Conservation (phyloP, 1,284 basidiomycete species). For the Cryptococcus sp. region DNA sequence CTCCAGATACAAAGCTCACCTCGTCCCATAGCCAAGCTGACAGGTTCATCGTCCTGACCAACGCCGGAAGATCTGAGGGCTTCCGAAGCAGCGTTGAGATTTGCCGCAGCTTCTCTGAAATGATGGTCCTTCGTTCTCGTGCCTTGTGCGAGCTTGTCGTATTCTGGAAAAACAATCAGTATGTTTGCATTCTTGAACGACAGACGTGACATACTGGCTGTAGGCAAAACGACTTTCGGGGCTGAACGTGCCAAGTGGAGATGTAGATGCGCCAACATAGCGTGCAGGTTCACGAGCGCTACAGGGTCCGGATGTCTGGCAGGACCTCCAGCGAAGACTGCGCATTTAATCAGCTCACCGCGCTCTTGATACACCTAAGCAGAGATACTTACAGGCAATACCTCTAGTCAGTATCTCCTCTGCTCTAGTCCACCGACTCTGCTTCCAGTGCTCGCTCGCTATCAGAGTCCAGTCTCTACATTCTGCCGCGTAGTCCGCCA, state of each 20-base stretch:
- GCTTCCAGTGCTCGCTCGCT: conserved; percentile 52
- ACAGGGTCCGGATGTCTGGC: conserved; percentile 52
- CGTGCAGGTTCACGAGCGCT: conserved; percentile 63
- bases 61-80: conserved; percentile 58
- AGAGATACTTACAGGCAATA: conserved; percentile 43
- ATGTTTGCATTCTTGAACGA: conserved; percentile 1
- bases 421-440: conserved; percentile 40
- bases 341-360: neutral
- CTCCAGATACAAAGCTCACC: conserved; percentile 13
- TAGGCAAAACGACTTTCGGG: conserved; percentile 71
- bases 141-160: conserved; percentile 65
- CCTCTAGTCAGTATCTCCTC: conserved; percentile 48
- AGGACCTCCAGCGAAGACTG: conserved; percentile 35
- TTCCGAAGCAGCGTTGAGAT: conserved; percentile 71
- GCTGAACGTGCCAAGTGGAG: conserved; percentile 74
- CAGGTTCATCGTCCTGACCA: conserved; percentile 42
- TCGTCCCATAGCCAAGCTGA: conserved; percentile 40
- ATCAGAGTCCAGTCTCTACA: conserved; percentile 53
- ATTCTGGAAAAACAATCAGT: conserved; percentile 57
- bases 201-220: conserved; percentile 64
- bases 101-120: conserved; percentile 67
- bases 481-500: conserved; percentile 49
- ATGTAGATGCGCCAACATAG: conserved; percentile 78
- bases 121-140: conserved; percentile 65
- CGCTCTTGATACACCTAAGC: neutral